A percentile compares a stretch with the other conserved stretches of the same genome.
Conservation (phyloP, 192 early-diverging fungal genomes). For the Linderina pennispora region DNA sequence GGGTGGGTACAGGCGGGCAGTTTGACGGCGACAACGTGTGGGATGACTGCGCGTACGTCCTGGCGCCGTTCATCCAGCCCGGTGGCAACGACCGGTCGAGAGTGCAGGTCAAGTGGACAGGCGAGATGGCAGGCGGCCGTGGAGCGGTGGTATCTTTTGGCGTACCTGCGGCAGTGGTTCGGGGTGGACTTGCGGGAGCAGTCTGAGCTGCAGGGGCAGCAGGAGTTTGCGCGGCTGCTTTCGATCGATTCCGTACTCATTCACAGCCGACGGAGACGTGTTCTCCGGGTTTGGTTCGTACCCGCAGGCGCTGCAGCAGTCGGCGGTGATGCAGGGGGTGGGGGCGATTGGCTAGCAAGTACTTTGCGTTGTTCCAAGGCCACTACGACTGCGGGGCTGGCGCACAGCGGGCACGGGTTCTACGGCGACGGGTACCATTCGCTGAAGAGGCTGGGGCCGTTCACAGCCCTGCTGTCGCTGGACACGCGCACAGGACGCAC, state of each 20-base stretch:
- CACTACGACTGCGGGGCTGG: slow-evolving; percentile 57
- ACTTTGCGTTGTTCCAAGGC: too few relatives aligned
- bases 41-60: slow-evolving; percentile 50
- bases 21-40: slow-evolving; percentile 57
- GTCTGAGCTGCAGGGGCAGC: slow-evolving; percentile 30
- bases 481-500: slow-evolving; percentile 73
- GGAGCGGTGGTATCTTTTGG: slow-evolving; percentile 60
- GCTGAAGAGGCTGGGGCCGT: slow-evolving; percentile 61
- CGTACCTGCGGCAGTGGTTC: slow-evolving; percentile 52
- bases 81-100: slow-evolving; percentile 32
- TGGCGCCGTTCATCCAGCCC: slow-evolving; percentile 53
- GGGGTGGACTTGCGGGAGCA: slow-evolving; percentile 19
- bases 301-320: slow-evolving; percentile 56
- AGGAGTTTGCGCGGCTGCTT: slow-evolving; percentile 45
- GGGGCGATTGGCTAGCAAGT: too few relatives aligned
- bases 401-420: slow-evolving; percentile 52
- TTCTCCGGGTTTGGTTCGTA: slow-evolving; percentile 59
- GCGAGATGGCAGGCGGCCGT: slow-evolving; percentile 53
- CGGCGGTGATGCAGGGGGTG: too few relatives aligned
- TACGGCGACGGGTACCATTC: slow-evolving; percentile 51
- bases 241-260: slow-evolving; percentile 53
- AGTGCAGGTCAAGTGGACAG: slow-evolving; percentile 47
- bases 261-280: slow-evolving; percentile 78
- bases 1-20: slow-evolving; percentile 69
- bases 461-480: slow-evolving; percentile 59